These are phyloP conservation scores for Dendrobium nobile DNA, from an alignment of 106 monocot genomes.

Conservation along the genomic window DNA sequence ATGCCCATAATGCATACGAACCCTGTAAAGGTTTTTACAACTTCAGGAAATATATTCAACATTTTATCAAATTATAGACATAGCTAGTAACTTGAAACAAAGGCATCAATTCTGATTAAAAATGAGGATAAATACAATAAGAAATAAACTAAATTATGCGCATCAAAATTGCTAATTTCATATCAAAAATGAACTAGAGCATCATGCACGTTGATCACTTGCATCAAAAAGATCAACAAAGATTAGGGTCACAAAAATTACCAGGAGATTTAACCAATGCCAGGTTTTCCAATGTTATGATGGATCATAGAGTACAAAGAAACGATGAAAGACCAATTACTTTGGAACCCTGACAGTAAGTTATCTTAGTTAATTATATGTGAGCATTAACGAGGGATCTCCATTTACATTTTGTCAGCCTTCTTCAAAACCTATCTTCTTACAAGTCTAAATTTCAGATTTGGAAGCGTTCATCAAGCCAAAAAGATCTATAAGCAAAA, in stretches of 20 bases:
- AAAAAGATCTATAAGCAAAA: not conserved
- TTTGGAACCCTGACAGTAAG: not conserved
- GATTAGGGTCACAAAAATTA: not conserved
- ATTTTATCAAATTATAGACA: not conserved
- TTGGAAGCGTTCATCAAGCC: not conserved
- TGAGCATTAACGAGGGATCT: not conserved
- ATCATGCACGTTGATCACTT: not conserved
- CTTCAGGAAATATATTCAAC: not conserved
- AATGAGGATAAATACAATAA: not conserved
- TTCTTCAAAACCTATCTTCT: not conserved
- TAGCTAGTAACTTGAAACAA: not conserved
- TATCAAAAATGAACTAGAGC: not conserved
- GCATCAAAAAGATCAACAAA: not conserved
- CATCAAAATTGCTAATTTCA: not conserved
- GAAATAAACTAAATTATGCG: not conserved
- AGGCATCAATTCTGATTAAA: not conserved
- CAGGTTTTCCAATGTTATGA: not conserved
- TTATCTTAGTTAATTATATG: not conserved
- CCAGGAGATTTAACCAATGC: not conserved
- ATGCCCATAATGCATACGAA: conserved; percentile 99
- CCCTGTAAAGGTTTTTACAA: conserved; percentile 31
- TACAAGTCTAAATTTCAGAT: not conserved
- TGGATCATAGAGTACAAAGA: not conserved
- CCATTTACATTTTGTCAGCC: not conserved
- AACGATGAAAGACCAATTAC: not conserved